phyloP scores from a whole-genome alignment of 2,329 filamentous ascomycete genomes.

The Geosmithia flava region DNA sequence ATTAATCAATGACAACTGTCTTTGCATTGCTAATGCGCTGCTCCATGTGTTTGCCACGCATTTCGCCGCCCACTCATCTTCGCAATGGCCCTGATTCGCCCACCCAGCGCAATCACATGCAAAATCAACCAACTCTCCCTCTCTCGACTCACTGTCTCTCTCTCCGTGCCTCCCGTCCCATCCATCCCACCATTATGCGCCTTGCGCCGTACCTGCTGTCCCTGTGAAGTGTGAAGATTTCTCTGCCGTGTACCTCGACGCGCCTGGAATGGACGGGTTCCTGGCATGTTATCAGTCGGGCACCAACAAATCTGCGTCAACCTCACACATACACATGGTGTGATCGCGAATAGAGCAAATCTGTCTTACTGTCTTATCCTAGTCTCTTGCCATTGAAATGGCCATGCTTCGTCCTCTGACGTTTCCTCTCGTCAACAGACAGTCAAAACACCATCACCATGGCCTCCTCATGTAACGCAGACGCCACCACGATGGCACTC shows the following conservation, averaged over 20 bases:
- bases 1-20: neutral
- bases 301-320: neutral
- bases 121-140: neutral
- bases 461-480: neutral
- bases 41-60: neutral
- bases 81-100: neutral
- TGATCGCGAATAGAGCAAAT: no score
- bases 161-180: neutral
- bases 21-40: neutral
- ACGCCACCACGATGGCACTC: neutral
- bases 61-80: neutral
- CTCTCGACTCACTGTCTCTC: neutral
- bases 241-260: neutral
- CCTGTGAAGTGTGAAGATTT: neutral
- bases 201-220: neutral
- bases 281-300: neutral
- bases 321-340: no score
- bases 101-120: neutral
- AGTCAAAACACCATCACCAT: neutral
- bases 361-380: no score
- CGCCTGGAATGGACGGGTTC: neutral
- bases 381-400: neutral
- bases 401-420: neutral
- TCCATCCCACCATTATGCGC: neutral
- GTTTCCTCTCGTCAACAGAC: neutral